A percentile compares a stretch with the other conserved stretches of the same genome.
These are phyloP conservation scores for Intubia oerlemansii DNA, from an alignment of 2,329 filamentous ascomycete genomes.

Conservation along the genomic window DNA sequence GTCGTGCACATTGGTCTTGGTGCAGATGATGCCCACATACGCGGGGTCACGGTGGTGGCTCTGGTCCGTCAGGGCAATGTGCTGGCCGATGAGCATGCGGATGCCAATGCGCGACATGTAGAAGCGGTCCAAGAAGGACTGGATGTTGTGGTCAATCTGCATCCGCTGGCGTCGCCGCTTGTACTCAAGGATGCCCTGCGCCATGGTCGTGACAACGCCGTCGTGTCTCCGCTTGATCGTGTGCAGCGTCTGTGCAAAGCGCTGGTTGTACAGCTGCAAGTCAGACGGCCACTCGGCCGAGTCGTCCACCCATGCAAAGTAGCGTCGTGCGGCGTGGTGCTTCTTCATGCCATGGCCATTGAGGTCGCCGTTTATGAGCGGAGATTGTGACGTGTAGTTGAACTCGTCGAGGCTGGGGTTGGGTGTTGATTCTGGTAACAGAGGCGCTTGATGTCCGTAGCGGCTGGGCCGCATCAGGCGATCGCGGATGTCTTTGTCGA, in stretches of 20 bases:
- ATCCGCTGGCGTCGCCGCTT: slow-evolving; percentile 90
- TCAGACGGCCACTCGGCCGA: slow-evolving; percentile 80
- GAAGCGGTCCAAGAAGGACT: slow-evolving; percentile 93
- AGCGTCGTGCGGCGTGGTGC: slow-evolving; percentile 41
- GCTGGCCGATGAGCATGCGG: slow-evolving; percentile 95
- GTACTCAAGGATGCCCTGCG: slow-evolving; percentile 94
- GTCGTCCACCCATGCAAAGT: slow-evolving; percentile 86
- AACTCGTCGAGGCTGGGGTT: slow-evolving; percentile 80
- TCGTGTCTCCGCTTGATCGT: slow-evolving; percentile 93
- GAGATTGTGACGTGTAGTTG: slow-evolving; percentile 45
- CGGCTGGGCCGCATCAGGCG: slow-evolving; percentile 52
- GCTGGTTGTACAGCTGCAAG: slow-evolving; percentile 80
- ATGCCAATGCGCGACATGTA: slow-evolving; percentile 99
- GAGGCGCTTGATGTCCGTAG: slow-evolving; percentile 30
- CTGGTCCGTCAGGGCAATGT: slow-evolving; percentile 92
- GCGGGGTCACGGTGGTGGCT: slow-evolving; percentile 72
- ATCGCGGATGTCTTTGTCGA: slow-evolving; percentile 56
- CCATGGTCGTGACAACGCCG: slow-evolving; percentile 92
- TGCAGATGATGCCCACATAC: slow-evolving; percentile 98
- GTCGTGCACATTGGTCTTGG: slow-evolving; percentile 89
- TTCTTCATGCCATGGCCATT: slow-evolving; percentile 22
- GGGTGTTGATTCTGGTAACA: slow-evolving; percentile 57
- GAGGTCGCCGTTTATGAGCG: slow-evolving; percentile 5
- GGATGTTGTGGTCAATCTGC: slow-evolving; percentile 95
- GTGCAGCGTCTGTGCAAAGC: slow-evolving; percentile 73